Conservation (phyloP, 495 filamentous ascomycete genomes). For the Penicillium waksmanii region DNA sequence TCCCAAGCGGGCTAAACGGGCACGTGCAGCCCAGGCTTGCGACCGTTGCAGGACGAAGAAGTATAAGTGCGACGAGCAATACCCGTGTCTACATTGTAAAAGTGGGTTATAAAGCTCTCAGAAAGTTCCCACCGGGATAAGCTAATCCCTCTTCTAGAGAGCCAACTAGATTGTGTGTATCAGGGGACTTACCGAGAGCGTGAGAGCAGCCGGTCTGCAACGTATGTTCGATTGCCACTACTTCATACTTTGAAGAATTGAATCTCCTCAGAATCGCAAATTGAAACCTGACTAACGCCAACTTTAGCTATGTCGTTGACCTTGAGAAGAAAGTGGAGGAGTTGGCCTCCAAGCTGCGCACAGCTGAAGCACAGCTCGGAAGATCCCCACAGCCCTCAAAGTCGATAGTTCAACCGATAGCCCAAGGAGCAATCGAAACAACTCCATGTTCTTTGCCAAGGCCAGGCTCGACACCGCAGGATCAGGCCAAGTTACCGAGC, state of each 20-base stretch:
- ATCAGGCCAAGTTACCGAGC: constrained; percentile 17
- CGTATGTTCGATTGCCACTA: constrained; percentile 19
- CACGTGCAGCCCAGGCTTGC: constrained; percentile 46
- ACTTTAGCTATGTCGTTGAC: constrained; percentile 38
- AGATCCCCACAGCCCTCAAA: constrained; percentile 19
- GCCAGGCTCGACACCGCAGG: constrained; percentile 29
- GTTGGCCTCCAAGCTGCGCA: constrained; percentile 32
- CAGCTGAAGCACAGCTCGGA: constrained; percentile 27
- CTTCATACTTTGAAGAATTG: neutral
- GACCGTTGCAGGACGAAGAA: constrained; percentile 48
- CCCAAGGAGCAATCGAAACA: constrained; percentile 22
- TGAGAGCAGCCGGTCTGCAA: constrained; percentile 41
- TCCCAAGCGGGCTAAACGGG: constrained; percentile 40
- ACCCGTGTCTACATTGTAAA: constrained; percentile 46
- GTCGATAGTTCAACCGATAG: constrained; percentile 7
- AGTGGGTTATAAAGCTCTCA: constrained; percentile 25
- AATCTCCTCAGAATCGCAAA: neutral
- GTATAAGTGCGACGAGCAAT: constrained; percentile 50
- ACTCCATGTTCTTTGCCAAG: constrained; percentile 37
- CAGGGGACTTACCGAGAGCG: constrained; percentile 43
- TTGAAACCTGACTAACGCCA: neutral
- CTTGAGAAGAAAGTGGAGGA: constrained; percentile 46
- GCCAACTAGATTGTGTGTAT: constrained; percentile 37
- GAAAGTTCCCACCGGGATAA: neutral
- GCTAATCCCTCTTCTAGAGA: constrained; percentile 27